Conservation (phyloP, 345 rosid genomes). For the Durio zibethinus region DNA sequence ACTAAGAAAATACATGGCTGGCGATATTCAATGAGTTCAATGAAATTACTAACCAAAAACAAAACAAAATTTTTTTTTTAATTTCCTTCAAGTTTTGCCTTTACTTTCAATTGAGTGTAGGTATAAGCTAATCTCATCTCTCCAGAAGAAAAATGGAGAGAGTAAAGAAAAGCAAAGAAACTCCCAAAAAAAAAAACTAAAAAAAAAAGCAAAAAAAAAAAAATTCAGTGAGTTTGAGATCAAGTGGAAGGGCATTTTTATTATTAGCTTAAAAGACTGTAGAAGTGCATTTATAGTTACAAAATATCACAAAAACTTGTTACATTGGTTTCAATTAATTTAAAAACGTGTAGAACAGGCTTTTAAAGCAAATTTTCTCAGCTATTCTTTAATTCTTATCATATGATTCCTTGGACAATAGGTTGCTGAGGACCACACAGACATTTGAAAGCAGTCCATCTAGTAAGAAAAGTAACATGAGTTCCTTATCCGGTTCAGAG, state of each 20-base stretch:
- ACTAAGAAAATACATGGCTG: not conserved
- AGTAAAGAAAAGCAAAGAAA: too few species aligned
- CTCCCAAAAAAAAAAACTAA: too few species aligned
- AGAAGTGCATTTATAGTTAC: not conserved
- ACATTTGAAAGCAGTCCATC: not conserved
- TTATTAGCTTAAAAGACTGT: not conserved
- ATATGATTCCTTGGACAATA: not conserved
- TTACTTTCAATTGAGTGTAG: too few species aligned
- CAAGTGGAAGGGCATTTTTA: not conserved
- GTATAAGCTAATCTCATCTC: too few species aligned
- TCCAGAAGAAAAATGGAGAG: too few species aligned
- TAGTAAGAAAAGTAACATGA: not conserved
- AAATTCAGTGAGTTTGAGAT: not conserved
- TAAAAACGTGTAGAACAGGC: not conserved
- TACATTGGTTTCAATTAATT: not conserved
- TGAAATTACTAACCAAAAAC: too few species aligned
- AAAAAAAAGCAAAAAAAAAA: too few species aligned
- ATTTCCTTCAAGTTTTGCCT: too few species aligned
- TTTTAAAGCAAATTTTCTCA: not conserved
- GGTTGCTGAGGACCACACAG: not conserved
- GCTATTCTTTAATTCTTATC: not conserved
- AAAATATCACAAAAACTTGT: slow-evolving; percentile 1
- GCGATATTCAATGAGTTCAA: not conserved
- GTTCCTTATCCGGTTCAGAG: not conserved
- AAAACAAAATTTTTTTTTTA: too few species aligned